Percentiles rank a stretch among this genome's conserved stretches.
Conservation (phyloP, 805 yeast genomes). For the Teunomyces gatunensis region DNA sequence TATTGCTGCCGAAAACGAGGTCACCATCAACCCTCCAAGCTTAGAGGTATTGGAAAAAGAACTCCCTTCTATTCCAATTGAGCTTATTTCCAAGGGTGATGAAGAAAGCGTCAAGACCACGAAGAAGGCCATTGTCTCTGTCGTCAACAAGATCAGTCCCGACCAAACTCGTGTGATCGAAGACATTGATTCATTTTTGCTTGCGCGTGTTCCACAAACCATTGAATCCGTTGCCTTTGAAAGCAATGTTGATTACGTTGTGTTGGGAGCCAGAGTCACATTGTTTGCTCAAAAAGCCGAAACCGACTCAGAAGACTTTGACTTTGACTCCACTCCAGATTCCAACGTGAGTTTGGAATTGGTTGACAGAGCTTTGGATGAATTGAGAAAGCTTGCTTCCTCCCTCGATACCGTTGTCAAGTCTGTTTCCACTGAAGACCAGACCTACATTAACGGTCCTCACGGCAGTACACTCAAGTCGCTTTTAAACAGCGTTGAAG, state of each 20-base stretch:
- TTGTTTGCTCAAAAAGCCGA: slow-evolving; percentile 54
- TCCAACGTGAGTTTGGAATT: slow-evolving; percentile 46
- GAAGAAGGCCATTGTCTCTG: slow-evolving; percentile 67
- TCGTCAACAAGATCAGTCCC: slow-evolving; percentile 74
- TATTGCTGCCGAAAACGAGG: slow-evolving; percentile 38
- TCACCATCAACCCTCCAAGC: slow-evolving; percentile 39
- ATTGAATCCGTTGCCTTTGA: slow-evolving; percentile 42
- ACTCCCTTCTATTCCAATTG: slow-evolving; percentile 51
- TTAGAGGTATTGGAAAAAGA: slow-evolving; percentile 39
- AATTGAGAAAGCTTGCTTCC: slow-evolving; percentile 57
- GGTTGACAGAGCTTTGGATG: slow-evolving; percentile 54
- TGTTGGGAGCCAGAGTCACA: slow-evolving; percentile 52
- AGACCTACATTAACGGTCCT: slow-evolving; percentile 60
- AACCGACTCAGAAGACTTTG: slow-evolving; percentile 38
- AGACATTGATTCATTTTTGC: slow-evolving; percentile 67
- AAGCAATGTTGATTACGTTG: slow-evolving; percentile 54
- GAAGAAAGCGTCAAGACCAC: slow-evolving; percentile 56
- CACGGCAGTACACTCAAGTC: slow-evolving; percentile 54
- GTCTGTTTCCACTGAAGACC: slow-evolving; percentile 49
- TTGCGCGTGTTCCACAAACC: slow-evolving; percentile 42
- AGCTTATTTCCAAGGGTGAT: slow-evolving; percentile 51
- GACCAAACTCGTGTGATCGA: slow-evolving; percentile 52
- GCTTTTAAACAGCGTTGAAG: slow-evolving; percentile 36
- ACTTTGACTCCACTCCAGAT: slow-evolving; percentile 51
- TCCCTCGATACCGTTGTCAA: slow-evolving; percentile 52